Base-by-base conservation (phyloP, 1,284 basidiomycete genomes). In the Cutaneotrichosporon arboriforme region DNA sequence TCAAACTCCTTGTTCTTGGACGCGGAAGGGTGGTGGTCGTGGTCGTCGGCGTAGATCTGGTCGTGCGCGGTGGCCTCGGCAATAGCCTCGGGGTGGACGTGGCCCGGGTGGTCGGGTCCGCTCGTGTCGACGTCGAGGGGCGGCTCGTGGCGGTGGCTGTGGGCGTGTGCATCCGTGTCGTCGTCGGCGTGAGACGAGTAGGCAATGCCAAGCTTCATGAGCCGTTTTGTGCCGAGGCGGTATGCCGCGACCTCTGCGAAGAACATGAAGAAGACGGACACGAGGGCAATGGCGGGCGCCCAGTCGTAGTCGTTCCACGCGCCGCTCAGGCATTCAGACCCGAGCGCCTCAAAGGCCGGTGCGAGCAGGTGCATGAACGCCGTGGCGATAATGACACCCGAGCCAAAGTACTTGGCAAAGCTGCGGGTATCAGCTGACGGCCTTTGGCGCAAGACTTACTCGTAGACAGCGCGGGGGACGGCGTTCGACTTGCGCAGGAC, bases 321-420 rank as follows among this genome's bases (percentile, higher is more conserved):
- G 1, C 81, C 75, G 0, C 79, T 68, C n/a, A 96, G 77, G 74
- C 92, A 97, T 10, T 79, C 74, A 0, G 84, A 87, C 15, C 77
- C 74, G 8, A 97, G 79, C 48, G 81, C 87, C 14, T 83, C 81
- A 44, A 88, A 76, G 0, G 83, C 91, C 0, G 91, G 87, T 4
- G 81, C 77, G 8, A 96, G 78, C 0, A 96, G 80, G 71, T 92
- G 90, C 55, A 92, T 90, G 69, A 92, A 91, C 0, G 86, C 86
- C 1, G 94, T 97, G 0, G 90, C 90, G 59, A 97, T 88, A 68
- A 93, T 92, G 56, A 94, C 88, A 26, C 90, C 90, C 8, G 89
- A 91, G 44, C 94, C 94, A 75, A 97, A 97, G 77, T 88, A 97
- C 75, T 94, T 96, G 26, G 88, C 87, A 68, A 94, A 91, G 43